phyloP scores from a whole-genome alignment of 306 rosid species.

The Trifolium pratense region DNA sequence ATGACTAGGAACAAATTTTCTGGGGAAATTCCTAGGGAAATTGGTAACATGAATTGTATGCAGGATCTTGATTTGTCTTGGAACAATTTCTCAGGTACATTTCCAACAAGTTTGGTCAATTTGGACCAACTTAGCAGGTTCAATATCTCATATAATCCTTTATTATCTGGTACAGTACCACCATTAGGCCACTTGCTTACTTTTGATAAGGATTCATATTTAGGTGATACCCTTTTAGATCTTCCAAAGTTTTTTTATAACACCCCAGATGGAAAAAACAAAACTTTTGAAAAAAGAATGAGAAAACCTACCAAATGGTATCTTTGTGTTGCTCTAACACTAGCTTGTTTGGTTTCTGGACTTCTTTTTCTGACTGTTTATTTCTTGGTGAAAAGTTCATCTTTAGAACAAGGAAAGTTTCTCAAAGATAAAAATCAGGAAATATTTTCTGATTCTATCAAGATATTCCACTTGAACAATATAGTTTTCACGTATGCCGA shows the following conservation, averaged over 20 bases:
- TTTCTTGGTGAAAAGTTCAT: constrained; percentile 49
- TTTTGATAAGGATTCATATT: constrained; percentile 66
- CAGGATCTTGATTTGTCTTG: constrained; percentile 78
- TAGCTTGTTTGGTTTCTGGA: constrained; percentile 57
- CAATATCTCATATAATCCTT: constrained; percentile 81
- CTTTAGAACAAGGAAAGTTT: constrained; percentile 42
- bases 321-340: constrained; percentile 40
- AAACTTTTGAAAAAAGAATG: background rate
- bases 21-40: constrained; percentile 68
- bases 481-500: constrained; percentile 78
- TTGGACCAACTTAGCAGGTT: constrained; percentile 74
- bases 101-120: constrained; percentile 69
- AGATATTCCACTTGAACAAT: constrained; percentile 75
- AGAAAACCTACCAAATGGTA: constrained; percentile 46
- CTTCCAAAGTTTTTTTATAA: constrained; percentile 57
- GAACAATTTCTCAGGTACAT: constrained; percentile 81
- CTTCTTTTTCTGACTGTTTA: constrained; percentile 52
- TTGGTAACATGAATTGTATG: constrained; percentile 66
- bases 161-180: constrained; percentile 69
- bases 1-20: constrained; percentile 64
- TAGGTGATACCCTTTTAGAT: constrained; percentile 62
- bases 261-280: constrained; percentile 26
- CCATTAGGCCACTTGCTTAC: constrained; percentile 66
- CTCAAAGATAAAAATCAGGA: constrained; percentile 42
- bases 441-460: constrained; percentile 54